Base-by-base conservation (phyloP, 305 asterid species). In the Petunia hybrid region DNA sequence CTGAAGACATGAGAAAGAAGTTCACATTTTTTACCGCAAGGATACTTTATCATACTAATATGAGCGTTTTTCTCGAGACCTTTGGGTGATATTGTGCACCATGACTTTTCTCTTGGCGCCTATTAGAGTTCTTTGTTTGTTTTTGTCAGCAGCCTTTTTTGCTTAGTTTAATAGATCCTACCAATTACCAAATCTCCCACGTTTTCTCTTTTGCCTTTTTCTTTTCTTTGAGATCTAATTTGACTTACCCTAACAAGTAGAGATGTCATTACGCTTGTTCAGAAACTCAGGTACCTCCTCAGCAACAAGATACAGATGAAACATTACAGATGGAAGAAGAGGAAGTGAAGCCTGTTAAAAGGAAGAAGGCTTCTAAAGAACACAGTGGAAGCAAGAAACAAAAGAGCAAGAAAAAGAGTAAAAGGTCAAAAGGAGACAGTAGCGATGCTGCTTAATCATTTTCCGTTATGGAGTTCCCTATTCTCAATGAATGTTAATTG, bases 221-320 rank as follows among this genome's bases (percentile, higher is more conserved):
- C 53, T 79, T 31, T 8, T 77, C 10, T 8, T 8, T 41, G n/a
- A 53, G 81, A 14, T 81, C 3, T n/a, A 63, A 42, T 45, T 66
- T 88, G 89, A 86, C 60, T 22, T 45, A 83, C 89, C 85, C 83
- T 89, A 88, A 87, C 86, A 78, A 82, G 89, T 84, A 88, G 45
- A 78, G 36, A 12, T 67, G 79, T 22, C 42, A 43, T 42, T 84
- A 60, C 75, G 64, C 53, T 76, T 76, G 55, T 56, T 55, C 87
- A 82, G 87, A 74, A 83, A 81, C 79, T 67, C 75, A 46, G 88
- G 5, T 80, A 41, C 87, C 64, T 59, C 68, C 84, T 22, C 86
- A 85, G 63, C 82, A 85, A 59, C 82, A 80, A 84, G 85, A 59
- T 63, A 59, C 71, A 38, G 61, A 42, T 36, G 76, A 83, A 31